These are phyloP conservation scores for Dipteronia dyeriana DNA, from an alignment of 345 rosid genomes.

Conservation along the genomic window DNA sequence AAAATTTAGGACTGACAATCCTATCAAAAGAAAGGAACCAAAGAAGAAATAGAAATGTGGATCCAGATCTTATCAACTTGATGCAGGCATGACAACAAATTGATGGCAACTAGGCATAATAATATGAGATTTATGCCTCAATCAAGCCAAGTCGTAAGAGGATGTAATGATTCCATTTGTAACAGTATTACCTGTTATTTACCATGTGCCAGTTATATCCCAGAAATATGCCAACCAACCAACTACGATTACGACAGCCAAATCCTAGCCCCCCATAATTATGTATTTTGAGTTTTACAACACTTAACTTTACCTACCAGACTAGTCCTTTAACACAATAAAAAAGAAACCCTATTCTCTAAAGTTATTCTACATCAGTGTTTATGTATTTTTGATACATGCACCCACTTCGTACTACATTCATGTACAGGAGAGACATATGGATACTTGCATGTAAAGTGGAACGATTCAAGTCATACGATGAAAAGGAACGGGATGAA, in stretches of 20 bases:
- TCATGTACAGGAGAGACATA: background rate
- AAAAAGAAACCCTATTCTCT: constrained; percentile 2
- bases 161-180: background rate
- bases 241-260: background rate
- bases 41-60: background rate
- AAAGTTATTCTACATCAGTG: background rate
- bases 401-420: background rate
- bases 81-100: background rate
- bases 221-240: background rate
- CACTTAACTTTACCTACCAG: background rate
- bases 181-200: background rate
- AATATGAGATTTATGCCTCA: background rate
- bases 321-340: background rate
- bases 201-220: background rate
- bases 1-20: background rate
- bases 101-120: background rate
- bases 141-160: background rate
- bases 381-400: background rate
- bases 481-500: background rate
- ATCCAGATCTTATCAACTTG: background rate
- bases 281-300: background rate
- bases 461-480: background rate
- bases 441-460: background rate
- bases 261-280: background rate
- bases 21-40: background rate